Conservation (phyloP, 805 yeast species). For the Starmerella sirachaensis region DNA sequence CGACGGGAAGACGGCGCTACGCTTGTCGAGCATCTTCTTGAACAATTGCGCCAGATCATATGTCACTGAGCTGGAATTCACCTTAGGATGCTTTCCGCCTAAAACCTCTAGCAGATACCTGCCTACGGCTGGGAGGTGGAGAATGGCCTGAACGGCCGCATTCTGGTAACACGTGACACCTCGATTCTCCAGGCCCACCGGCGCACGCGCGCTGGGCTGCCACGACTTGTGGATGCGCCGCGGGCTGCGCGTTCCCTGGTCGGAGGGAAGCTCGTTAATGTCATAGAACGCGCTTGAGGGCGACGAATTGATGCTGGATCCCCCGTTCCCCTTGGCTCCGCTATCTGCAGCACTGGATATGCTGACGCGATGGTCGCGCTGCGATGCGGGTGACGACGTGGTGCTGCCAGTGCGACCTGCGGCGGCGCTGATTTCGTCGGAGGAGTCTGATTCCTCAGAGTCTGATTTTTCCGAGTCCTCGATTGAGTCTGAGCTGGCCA, state of each 20-base stretch:
- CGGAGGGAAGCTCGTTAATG: conserved; percentile 45
- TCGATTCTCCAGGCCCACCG: conserved; percentile 69
- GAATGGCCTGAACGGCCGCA: conserved; percentile 80
- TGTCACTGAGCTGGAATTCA: conserved; percentile 23
- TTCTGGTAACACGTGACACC: conserved; percentile 97
- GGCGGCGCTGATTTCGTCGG: too few relatives aligned
- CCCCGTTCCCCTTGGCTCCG: too few relatives aligned
- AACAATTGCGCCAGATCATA: conserved; percentile 26
- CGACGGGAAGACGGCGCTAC: conserved; percentile 58
- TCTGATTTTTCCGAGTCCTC: too few relatives aligned
- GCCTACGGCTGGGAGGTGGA: conserved; percentile 83
- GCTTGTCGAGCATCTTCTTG: conserved; percentile 23
- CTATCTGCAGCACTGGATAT: too few relatives aligned
- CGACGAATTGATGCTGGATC: too few relatives aligned
- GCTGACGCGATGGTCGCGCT: too few relatives aligned
- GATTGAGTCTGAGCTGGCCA: background rate
- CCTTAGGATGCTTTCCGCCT: conserved; percentile 35
- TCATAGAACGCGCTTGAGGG: conserved; percentile 35
- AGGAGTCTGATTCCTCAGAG: background rate
- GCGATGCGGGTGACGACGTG: too few relatives aligned
- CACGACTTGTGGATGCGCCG: conserved; percentile 58
- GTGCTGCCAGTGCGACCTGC: too few relatives aligned
- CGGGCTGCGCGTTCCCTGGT: conserved; percentile 52
- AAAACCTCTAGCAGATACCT: conserved; percentile 65
- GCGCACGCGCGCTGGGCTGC: conserved; percentile 34